Evolutionary conservation across 345 rosid species (phyloP).

Genomic region (Sisymbrium irio): DNA sequence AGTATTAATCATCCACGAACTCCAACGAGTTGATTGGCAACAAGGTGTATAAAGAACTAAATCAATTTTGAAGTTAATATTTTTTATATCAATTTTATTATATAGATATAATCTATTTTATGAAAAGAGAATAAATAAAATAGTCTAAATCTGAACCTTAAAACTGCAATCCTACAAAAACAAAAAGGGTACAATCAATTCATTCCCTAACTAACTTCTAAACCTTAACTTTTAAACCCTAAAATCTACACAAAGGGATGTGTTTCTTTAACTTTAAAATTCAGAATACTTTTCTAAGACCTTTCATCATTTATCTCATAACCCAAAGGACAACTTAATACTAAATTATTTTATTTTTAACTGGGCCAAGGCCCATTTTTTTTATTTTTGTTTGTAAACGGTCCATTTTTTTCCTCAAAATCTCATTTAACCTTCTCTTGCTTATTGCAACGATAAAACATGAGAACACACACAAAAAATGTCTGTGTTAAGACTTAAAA

Average conservation of each 20-base stretch:
- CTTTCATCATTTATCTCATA: neutral
- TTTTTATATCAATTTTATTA: neutral
- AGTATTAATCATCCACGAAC: neutral
- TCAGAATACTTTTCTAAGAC: neutral
- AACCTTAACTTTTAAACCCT: neutral
- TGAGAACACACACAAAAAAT: neutral
- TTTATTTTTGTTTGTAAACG: neutral
- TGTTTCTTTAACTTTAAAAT: neutral
- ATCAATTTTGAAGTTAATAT: neutral
- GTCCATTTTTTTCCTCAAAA: too few species aligned
- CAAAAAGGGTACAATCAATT: neutral
- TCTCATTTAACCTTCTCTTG: neutral
- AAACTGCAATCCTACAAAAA: neutral
- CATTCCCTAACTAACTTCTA: neutral
- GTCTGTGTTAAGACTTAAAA: neutral
- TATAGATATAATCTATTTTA: neutral
- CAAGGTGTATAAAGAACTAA: neutral
- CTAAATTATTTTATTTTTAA: neutral
- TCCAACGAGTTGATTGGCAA: neutral
- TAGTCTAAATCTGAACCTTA: neutral
- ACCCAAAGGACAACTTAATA: neutral
- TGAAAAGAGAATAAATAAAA: neutral
- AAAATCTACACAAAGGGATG: neutral
- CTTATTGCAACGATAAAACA: neutral
- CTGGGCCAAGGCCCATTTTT: neutral